These are phyloP conservation scores for Spergularia bocconei DNA, from an alignment of 148 eudicot genomes.

Conservation along the genomic window DNA sequence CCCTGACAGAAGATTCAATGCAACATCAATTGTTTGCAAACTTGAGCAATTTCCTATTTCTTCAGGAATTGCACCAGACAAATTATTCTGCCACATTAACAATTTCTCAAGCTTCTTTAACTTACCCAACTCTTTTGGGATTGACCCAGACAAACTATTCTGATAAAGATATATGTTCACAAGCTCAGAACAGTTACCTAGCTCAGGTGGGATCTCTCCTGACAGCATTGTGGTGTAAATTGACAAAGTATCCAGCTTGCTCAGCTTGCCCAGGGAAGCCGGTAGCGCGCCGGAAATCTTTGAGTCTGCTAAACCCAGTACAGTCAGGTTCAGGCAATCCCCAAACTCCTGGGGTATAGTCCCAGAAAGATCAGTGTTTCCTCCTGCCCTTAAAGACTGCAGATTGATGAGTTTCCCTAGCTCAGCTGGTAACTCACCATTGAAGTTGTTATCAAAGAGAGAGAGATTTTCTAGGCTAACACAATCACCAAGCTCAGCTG, in stretches of 20 bases:
- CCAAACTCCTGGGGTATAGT: constrained; percentile 59
- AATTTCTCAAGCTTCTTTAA: constrained; percentile 64
- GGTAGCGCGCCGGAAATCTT: constrained; percentile 70
- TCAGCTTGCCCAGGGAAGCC: constrained; percentile 51
- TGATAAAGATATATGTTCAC: constrained; percentile 62
- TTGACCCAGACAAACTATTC: constrained; percentile 70
- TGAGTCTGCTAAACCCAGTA: constrained; percentile 78
- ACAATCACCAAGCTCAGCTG: constrained; percentile 59
- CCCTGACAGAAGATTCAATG: constrained; percentile 69
- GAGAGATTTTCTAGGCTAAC: constrained; percentile 41
- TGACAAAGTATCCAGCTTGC: constrained; percentile 57
- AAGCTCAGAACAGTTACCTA: constrained; percentile 81
- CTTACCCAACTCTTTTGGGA: constrained; percentile 69
- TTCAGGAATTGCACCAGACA: constrained; percentile 68
- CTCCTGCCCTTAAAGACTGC: constrained; percentile 63
- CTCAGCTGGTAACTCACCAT: constrained; percentile 57
- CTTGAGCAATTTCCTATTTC: constrained; percentile 67
- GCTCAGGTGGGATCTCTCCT: constrained; percentile 70
- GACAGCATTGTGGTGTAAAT: constrained; percentile 76
- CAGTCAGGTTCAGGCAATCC: constrained; percentile 56
- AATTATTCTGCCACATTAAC: constrained; percentile 74
- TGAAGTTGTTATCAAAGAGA: constrained; percentile 59
- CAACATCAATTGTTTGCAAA: constrained; percentile 55
- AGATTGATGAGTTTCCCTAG: constrained; percentile 47
- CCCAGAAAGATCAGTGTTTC: constrained; percentile 67